Conservation (phyloP, 2,329 filamentous ascomycete genomes). For the Aspergillus ochraceus region DNA sequence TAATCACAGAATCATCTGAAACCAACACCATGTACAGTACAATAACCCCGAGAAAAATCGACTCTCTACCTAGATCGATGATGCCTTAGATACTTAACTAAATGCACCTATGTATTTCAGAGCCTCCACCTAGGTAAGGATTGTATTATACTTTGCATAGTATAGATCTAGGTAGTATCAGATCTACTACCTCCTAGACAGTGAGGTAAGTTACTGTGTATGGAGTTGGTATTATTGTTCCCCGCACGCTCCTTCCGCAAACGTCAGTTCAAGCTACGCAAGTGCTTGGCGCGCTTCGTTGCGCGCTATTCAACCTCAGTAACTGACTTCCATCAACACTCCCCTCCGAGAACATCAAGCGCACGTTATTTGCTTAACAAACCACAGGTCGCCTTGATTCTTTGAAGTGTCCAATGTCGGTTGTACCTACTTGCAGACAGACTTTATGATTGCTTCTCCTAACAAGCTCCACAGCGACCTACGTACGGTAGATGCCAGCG, state of each 20-base stretch:
- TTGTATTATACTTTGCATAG: too few relatives aligned
- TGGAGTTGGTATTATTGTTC: background rate
- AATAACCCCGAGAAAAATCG: too few relatives aligned
- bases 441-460: background rate
- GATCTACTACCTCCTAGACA: too few relatives aligned
- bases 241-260: conserved; percentile 3
- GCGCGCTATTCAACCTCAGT: background rate
- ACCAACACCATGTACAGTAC: too few relatives aligned
- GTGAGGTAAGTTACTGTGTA: too few relatives aligned
- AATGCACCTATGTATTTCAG: too few relatives aligned
- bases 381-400: too few relatives aligned
- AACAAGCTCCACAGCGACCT: background rate
- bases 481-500: background rate
- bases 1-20: too few relatives aligned
- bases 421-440: background rate
- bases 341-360: background rate
- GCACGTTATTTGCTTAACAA: background rate
- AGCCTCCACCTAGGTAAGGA: too few relatives aligned
- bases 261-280: conserved; percentile 4
- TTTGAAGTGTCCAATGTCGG: background rate
- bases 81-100: too few relatives aligned
- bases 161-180: too few relatives aligned
- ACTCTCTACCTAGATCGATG: too few relatives aligned
- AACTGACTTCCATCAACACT: background rate
- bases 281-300: background rate